These are phyloP conservation scores for Termitomyces sp. DNA, from an alignment of 768 basidiomycete genomes.

Conservation along the genomic window DNA sequence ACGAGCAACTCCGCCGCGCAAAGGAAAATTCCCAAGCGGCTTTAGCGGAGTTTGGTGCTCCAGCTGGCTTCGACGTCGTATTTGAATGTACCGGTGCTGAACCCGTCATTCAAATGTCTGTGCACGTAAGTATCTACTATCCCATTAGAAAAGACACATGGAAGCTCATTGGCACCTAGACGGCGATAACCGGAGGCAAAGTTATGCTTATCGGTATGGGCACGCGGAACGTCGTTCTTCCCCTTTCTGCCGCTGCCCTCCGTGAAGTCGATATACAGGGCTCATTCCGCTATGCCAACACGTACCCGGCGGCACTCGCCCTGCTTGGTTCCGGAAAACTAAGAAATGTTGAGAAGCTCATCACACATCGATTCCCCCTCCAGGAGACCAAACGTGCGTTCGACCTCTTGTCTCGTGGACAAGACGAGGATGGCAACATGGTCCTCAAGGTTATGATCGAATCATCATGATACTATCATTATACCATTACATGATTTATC, in stretches of 20 bases:
- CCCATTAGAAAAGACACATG: neutral
- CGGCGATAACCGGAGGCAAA: conserved; percentile 80
- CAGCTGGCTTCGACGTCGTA: conserved; percentile 87
- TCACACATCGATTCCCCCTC: conserved; percentile 75
- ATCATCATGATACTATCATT: conserved; percentile 21
- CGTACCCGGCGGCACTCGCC: conserved; percentile 81
- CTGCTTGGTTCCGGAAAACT: conserved; percentile 71
- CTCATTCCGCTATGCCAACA: conserved; percentile 88
- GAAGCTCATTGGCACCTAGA: conserved; percentile 36
- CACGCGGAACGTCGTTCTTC: conserved; percentile 73
- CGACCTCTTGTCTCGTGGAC: conserved; percentile 72
- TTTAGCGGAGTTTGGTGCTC: conserved; percentile 52
- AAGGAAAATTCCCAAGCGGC: conserved; percentile 52
- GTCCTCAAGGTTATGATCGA: conserved; percentile 90
- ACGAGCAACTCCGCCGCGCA: conserved; percentile 58
- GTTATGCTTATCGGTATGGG: conserved; percentile 98
- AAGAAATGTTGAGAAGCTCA: conserved; percentile 62
- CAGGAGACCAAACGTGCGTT: conserved; percentile 72
- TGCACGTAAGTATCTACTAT: conserved; percentile 63
- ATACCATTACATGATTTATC: neutral
- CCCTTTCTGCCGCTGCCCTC: conserved; percentile 77
- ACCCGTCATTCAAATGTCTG: conserved; percentile 85
- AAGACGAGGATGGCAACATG: conserved; percentile 75
- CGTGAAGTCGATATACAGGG: conserved; percentile 93
- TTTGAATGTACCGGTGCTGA: conserved; percentile 97